Conservation (phyloP, 805 yeast species). For the Metschnikowia reukaufii region DNA sequence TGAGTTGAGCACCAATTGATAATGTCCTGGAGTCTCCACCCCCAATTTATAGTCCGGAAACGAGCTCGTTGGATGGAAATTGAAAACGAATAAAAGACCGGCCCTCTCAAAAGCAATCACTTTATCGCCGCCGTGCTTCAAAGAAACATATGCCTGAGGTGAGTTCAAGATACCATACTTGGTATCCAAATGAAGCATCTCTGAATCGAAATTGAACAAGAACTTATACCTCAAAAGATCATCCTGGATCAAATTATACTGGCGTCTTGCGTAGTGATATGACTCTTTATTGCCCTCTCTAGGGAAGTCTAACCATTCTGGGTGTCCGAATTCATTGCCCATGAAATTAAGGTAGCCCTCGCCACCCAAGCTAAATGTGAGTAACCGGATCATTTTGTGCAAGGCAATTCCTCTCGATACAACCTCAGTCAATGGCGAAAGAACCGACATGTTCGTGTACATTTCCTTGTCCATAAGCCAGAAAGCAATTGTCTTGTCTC, state of each 20-base stretch:
- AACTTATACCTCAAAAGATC: constrained; percentile 74
- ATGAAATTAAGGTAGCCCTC: constrained; percentile 95
- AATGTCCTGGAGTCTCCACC: constrained; percentile 76
- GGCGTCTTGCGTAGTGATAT: constrained; percentile 93
- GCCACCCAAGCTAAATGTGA: constrained; percentile 92
- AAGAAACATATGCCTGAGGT: constrained; percentile 77
- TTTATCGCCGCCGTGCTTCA: constrained; percentile 87
- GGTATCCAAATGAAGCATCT: constrained; percentile 76
- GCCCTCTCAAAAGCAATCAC: constrained; percentile 86
- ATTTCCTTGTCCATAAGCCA: constrained; percentile 99
- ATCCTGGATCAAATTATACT: constrained; percentile 84
- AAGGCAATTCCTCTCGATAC: constrained; percentile 88
- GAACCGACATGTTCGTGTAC: constrained; percentile 90
- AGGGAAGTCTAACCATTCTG: constrained; percentile 98
- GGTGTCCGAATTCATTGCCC: constrained; percentile 98
- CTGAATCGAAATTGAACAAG: constrained; percentile 78
- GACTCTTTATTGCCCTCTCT: constrained; percentile 84
- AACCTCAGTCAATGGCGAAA: constrained; percentile 70
- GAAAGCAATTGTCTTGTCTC: constrained; percentile 93
- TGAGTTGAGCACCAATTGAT: constrained; percentile 70
- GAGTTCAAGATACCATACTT: constrained; percentile 67
- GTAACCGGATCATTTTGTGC: constrained; percentile 85
- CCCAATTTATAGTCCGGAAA: constrained; percentile 88
- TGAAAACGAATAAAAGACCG: constrained; percentile 80
- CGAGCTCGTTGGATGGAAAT: constrained; percentile 84